Base-by-base conservation (phyloP, 1,284 basidiomycete genomes). In the Nidula niveotomentosa region DNA sequence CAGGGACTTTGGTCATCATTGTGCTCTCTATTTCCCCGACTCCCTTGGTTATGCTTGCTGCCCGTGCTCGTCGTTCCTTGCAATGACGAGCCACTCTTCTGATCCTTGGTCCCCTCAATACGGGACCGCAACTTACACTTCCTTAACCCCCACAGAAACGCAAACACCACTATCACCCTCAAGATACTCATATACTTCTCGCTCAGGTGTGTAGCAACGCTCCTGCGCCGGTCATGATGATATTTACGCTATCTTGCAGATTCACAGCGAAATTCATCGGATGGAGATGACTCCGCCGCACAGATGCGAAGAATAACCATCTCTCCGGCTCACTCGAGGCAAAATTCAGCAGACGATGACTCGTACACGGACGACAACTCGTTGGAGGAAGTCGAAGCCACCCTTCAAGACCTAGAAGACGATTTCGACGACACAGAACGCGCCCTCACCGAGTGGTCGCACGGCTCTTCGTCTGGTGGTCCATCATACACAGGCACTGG, bases 351-450 rank as follows among this genome's bases (percentile, higher is more conserved):
- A 53, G 70, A 74, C 48, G 67, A 72, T 50, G 74, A 78, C 58
- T 64, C 65, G 7, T 80, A 77, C 62, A 71, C 69, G 35, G 78
- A 80, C 57, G 72, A 71, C 55, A 73, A 80, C 60, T 80, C 78
- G 8, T 67, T 79, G 52, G 76, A 78, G 57, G 86, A 90, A 67
- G 87, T 91, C 17, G 88, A 90, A 66, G 83, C 80, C 15, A 77
- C 83, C 12, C 76, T 91, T 46, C 83, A 76, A 52, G 76, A 79
- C 54, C 70, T 90, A 23, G 85, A 88, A 57, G 74, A 88, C 46
- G 84, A 91, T 54, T 66, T 89, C 30, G 79, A 83, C 56, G 75
- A 79, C 48, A 79, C 85, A 0, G 85, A 88, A 63, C 80, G 84
- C 51, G 78, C 79, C 4, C 74, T 86, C 52, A 79, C 80, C 0